Evolutionary conservation across 2,329 filamentous ascomycete species (phyloP), one percentile per base, ranked within the genome.

Genomic region (Aspergillus felis): DNA sequence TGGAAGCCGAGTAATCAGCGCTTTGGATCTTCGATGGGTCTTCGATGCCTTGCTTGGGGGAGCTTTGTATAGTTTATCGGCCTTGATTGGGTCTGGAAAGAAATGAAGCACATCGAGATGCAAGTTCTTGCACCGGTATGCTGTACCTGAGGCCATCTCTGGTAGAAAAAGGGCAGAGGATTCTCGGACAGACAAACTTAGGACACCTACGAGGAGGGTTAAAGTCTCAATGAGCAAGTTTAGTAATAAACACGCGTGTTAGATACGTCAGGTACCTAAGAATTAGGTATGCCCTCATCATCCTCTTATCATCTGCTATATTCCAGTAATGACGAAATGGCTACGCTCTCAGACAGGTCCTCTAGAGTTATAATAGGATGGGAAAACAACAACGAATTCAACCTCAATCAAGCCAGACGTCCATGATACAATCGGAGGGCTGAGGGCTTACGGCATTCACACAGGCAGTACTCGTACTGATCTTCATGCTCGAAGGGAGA

Each of bases 401-500:
- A 35, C 32, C 7, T 35, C 32, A 35, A 35, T 35, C 32, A 17
- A 35, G 32, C 32, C 32, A 35, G 32, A 35, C 14, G 32, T 35
- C 12, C 12, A 35, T 35, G 4, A 6, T 29, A 35, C 14, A 35
- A 35, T 35, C 32, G 5, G 32, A n/a, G n/a, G n/a, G n/a, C n/a
- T n/a, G 22, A 17, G 14, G 32, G 29, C 29, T 32, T 28, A 28
- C 27, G 7, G 27, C 27, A 28, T 28, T 28, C 8, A 28, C 27
- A 28, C 25, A 25, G 25, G 25, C 25, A 25, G 25, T 25, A 5
- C 25, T 25, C 25, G 25, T 25, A 25, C 25, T 25, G 85, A 25
- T 25, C 24, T 25, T 25, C 24, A 25, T 25, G 24, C 4, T 25
- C 24, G 24, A 25, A 25, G 24, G 24, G 24, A 25, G 24, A 25